These are phyloP conservation scores for Cutaneotrichosporon sp. DNA, from an alignment of 1,284 basidiomycete species.

Conservation along the genomic window DNA sequence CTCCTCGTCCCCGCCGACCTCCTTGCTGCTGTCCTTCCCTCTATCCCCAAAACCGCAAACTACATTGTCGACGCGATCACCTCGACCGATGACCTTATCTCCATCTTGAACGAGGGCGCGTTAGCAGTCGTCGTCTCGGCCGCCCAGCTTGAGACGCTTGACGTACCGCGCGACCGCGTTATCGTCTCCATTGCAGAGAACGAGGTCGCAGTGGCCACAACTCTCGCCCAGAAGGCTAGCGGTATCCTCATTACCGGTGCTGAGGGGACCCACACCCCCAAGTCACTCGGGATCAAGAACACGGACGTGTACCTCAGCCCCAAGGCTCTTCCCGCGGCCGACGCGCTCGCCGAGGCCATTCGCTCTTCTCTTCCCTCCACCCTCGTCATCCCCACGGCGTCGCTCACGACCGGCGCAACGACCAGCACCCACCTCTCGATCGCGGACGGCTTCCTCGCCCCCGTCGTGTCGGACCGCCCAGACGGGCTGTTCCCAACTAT, in stretches of 20 bases:
- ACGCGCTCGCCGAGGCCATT: conserved; percentile 58
- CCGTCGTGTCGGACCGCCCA: conserved; percentile 78
- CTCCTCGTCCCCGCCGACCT: conserved; percentile 60
- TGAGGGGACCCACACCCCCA: conserved; percentile 59
- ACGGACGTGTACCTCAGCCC: conserved; percentile 64
- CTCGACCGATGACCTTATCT: conserved; percentile 62
- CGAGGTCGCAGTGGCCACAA: conserved; percentile 68
- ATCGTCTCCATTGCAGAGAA: conserved; percentile 70
- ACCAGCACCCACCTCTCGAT: conserved; percentile 66
- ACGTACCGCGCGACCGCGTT: conserved; percentile 68
- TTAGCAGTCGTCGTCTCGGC: conserved; percentile 73
- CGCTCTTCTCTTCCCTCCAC: conserved; percentile 68
- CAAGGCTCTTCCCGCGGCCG: conserved; percentile 54
- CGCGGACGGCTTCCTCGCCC: conserved; percentile 79
- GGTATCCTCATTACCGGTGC: conserved; percentile 38
- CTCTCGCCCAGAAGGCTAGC: conserved; percentile 53
- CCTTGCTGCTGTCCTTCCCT: conserved; percentile 39
- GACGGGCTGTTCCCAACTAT: conserved; percentile 94
- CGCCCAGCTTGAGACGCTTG: conserved; percentile 63
- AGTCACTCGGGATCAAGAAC: conserved; percentile 67
- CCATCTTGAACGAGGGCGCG: conserved; percentile 71
- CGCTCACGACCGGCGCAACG: conserved; percentile 62
- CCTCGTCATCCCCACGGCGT: conserved; percentile 70
- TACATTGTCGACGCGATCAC: conserved; percentile 63
- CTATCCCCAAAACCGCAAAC: conserved; percentile 39